Evolutionary conservation across 257 asterid genomes (phyloP), one percentile per base, ranked within the genome.

Genomic region (Solanum corneliomulleri): DNA sequence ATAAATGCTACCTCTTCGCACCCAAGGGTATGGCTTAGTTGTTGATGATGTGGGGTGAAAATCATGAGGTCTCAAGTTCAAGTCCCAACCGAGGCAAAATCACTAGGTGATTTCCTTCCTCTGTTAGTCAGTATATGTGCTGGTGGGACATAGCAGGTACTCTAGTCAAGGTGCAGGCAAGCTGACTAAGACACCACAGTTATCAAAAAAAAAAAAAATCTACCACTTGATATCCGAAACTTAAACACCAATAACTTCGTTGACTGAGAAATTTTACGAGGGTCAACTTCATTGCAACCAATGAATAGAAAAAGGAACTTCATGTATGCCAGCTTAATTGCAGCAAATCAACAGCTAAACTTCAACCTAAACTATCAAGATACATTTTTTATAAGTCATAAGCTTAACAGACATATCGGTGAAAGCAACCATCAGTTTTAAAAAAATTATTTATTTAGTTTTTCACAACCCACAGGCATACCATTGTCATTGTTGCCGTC

Each of bases 401-500:
- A 29, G 10, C 69, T 16, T 49, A 31, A 49, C 21, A 4, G 60
- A 80, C 68, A 80, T 27, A 12, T 27, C 3, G 25, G 31, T 41
- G 6, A 78, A 81, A 81, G 29, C 42, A 29, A 10, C 45, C 69
- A 49, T 47, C 45, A 52, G 69, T 52, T 29, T 10, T 49, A 49
- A 29, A 9, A 31, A 81, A 81, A 49, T 49, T 49, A 29, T 49
- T 29, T 49, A 31, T 31, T 31, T 49, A 81, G 85, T 33, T 29
- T 49, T 81, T 49, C 85, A 49, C 39, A 49, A 81, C 64, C 42
- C 69, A 86, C 74, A 74, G 27, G 45, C 64, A 83, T 89, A 97
- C 99, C 98, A 92, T 95, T 87, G 99, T 94, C 99, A 97, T 97
- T 81, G 99, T 97, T 89, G 99, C 99, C 90, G 98, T 93, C 60